Evolutionary conservation across 108 stramenopile species (phyloP).

Genomic region (Cyclotella cryptica): DNA sequence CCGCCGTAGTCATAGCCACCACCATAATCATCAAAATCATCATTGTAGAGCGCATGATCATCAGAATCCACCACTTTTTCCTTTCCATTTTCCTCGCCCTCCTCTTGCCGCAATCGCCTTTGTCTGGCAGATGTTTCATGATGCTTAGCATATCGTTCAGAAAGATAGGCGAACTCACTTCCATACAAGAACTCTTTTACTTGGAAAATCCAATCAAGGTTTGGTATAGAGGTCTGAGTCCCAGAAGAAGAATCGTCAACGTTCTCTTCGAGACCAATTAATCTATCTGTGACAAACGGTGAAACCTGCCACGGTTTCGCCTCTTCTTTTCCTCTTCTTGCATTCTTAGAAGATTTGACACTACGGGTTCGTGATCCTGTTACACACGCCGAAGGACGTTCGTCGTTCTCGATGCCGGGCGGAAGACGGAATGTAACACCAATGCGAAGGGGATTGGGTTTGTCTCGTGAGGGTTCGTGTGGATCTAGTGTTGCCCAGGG

Average conservation of each 20-base stretch:
- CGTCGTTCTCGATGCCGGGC: constrained; percentile 57
- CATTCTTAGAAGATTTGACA: background rate
- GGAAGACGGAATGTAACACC: constrained; percentile 87
- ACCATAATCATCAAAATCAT: constrained; percentile 60
- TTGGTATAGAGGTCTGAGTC: background rate
- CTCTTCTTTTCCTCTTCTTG: background rate
- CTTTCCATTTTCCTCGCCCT: constrained; percentile 20
- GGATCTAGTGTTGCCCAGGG: constrained; percentile 91
- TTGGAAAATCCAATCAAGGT: constrained; percentile 45
- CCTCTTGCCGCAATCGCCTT: background rate
- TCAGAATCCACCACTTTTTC: constrained; percentile 32
- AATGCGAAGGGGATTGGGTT: constrained; percentile 64
- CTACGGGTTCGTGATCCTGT: constrained; percentile 70
- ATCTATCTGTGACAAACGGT: constrained; percentile 14
- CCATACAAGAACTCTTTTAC: constrained; percentile 69
- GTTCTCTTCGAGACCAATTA: background rate
- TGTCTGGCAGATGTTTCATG: constrained; percentile 54
- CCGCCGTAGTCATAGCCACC: constrained; percentile 59
- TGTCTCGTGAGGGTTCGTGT: constrained; percentile 62
- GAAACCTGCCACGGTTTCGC: background rate
- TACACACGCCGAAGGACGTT: constrained; percentile 73
- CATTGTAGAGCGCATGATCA: constrained; percentile 53
- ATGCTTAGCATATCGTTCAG: constrained; percentile 68
- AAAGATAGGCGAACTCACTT: constrained; percentile 86
- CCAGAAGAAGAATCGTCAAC: background rate